Conservation (phyloP, 2,329 filamentous ascomycete species). For the Microdochium bolleyi region DNA sequence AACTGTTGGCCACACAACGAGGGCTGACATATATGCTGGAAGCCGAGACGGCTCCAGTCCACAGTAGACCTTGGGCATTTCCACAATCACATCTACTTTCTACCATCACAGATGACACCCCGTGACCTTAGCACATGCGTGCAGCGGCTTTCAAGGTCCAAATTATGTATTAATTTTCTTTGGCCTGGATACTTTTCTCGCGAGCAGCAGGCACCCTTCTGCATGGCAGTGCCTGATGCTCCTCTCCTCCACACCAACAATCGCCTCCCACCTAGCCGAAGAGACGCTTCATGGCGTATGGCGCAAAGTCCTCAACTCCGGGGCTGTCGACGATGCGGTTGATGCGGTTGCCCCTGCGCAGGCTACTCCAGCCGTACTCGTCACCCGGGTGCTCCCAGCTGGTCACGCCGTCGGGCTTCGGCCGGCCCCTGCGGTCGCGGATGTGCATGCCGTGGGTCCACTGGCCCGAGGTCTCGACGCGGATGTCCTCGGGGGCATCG, state of each 20-base stretch:
- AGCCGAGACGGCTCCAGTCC: too few species aligned
- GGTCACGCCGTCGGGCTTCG: constrained; percentile 40
- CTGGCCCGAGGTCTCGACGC: constrained; percentile 83
- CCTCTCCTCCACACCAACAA: constrained; percentile 4
- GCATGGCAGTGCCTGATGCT: too few species aligned
- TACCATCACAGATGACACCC: too few species aligned
- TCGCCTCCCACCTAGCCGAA: constrained; percentile 37
- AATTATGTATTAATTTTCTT: too few species aligned
- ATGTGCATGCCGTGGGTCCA: constrained; percentile 94
- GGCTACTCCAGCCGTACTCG: constrained; percentile 66
- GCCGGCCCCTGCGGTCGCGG: constrained; percentile 61
- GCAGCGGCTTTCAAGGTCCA: too few species aligned
- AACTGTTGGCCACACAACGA: not conserved
- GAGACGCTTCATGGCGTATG: constrained; percentile 55
- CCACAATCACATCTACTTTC: too few species aligned
- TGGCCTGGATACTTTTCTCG: too few species aligned
- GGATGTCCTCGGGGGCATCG: constrained; percentile 65
- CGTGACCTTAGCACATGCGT: too few species aligned
- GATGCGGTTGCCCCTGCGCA: constrained; percentile 69
- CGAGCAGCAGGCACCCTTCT: too few species aligned
- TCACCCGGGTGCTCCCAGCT: constrained; percentile 58
- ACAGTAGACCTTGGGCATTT: too few species aligned
- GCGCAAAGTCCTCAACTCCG: constrained; percentile 59
- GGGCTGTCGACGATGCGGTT: constrained; percentile 64
- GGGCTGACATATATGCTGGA: too few species aligned